A percentile compares a stretch with the other conserved stretches of the same genome.
These are phyloP conservation scores for Termitomyces bulborhizus DNA, from an alignment of 768 basidiomycete species.

Conservation along the genomic window DNA sequence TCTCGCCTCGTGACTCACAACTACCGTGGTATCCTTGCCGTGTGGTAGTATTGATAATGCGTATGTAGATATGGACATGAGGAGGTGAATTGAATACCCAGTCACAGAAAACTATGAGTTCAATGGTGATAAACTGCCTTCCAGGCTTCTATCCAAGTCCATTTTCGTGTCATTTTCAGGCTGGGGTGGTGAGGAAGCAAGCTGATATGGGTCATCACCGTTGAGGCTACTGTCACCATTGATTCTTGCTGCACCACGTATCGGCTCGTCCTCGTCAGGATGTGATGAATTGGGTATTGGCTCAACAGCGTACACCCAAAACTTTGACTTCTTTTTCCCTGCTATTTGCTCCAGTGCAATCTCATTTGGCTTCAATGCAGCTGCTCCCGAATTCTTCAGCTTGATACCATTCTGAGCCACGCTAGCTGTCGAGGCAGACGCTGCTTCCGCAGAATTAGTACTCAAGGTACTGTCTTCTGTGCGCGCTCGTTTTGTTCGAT, in stretches of 20 bases:
- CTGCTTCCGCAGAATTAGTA: conserved; percentile 41
- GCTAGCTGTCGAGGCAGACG: conserved; percentile 22
- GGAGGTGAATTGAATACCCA: not conserved
- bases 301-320: conserved; percentile 87
- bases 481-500: conserved; percentile 63
- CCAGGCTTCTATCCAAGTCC: conserved; percentile 27
- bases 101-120: conserved; percentile 20
- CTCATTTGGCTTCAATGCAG: conserved; percentile 66
- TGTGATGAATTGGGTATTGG: conserved; percentile 38
- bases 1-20: not conserved
- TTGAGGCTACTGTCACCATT: conserved; percentile 8
- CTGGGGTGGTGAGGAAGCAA: not conserved
- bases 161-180: conserved; percentile 14
- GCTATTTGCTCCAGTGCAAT: conserved; percentile 68
- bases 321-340: conserved; percentile 82
- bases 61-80: conserved; percentile 3
- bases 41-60: conserved; percentile 5
- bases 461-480: conserved; percentile 71
- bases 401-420: conserved; percentile 30
- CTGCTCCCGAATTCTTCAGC: conserved; percentile 51
- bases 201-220: conserved; percentile 7
- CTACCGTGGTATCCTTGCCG: not conserved
- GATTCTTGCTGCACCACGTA: conserved; percentile 9
- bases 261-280: conserved; percentile 12
- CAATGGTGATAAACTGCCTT: conserved; percentile 38